Conservation (phyloP, 148 eudicot species). For the Polygonum maritimum region DNA sequence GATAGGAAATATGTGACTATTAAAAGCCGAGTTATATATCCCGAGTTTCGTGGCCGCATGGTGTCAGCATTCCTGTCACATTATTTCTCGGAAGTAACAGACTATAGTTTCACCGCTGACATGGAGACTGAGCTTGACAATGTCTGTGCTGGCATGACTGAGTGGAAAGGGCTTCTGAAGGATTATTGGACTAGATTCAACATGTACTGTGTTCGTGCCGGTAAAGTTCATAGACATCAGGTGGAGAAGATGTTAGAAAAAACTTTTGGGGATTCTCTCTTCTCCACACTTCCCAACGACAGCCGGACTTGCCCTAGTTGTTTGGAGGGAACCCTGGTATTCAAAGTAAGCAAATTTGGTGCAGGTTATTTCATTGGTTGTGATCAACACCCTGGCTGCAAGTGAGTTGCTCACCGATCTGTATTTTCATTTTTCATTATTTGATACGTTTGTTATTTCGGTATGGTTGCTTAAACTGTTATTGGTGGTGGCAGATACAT, state of each 20-base stretch:
- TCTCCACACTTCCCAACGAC: constrained; percentile 65
- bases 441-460: constrained; percentile 2
- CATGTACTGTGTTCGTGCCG: constrained; percentile 53
- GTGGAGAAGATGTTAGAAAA: constrained; percentile 98
- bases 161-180: constrained; percentile 86
- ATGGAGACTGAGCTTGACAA: constrained; percentile 98
- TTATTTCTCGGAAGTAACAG: constrained; percentile 84
- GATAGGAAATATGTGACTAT: constrained; percentile 79
- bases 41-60: constrained; percentile 99
- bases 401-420: constrained; percentile 39
- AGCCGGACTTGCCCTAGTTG: constrained; percentile 88
- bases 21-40: constrained; percentile 54
- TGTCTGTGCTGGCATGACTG: constrained; percentile 87
- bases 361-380: constrained; percentile 95
- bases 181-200: constrained; percentile 95
- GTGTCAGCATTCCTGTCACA: constrained; percentile 83
- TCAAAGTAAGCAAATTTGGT: constrained; percentile 90
- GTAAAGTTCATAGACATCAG: constrained; percentile 69
- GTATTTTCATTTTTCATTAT: not conserved
- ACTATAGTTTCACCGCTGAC: constrained; percentile 94
- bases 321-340: constrained; percentile 59
- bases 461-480: not conserved
- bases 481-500: constrained; percentile 52
- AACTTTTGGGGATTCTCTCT: constrained; percentile 63
- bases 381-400: constrained; percentile 94